A percentile compares a stretch with the other conserved stretches of the same genome.
phyloP scores from a whole-genome alignment of 1,284 basidiomycete species.

The Rhodofomes roseus region DNA sequence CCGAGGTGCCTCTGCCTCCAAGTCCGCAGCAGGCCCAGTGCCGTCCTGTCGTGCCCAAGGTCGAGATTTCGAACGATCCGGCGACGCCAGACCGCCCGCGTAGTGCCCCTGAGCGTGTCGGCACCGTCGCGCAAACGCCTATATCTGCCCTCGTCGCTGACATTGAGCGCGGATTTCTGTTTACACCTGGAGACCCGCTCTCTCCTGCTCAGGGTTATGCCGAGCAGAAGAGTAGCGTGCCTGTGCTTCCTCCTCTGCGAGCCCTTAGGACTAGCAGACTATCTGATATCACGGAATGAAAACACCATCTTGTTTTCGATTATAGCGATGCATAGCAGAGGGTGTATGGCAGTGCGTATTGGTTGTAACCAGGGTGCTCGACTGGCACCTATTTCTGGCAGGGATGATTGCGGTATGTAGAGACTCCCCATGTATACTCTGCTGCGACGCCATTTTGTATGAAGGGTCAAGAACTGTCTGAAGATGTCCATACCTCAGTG shows the following conservation, averaged over 20 bases:
- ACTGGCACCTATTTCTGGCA: no score
- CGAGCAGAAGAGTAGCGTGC: background rate
- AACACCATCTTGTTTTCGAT: background rate
- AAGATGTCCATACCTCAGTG: no score
- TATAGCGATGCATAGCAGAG: no score
- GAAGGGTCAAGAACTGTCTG: no score
- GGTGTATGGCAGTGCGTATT: background rate
- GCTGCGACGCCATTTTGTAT: no score
- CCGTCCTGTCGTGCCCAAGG: slow-evolving; percentile 21
- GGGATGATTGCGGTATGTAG: no score
- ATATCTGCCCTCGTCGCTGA: slow-evolving; percentile 66
- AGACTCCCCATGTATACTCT: no score
- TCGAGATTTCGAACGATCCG: slow-evolving; percentile 1
- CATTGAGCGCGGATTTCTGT: slow-evolving; percentile 66
- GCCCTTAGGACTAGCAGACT: background rate
- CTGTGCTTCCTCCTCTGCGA: background rate
- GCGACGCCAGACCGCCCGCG: slow-evolving; percentile 8
- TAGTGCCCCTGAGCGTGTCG: background rate
- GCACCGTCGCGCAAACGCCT: slow-evolving; percentile 43
- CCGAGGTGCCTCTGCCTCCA: slow-evolving; percentile 27
- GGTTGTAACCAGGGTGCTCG: no score
- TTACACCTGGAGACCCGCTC: slow-evolving; percentile 32
- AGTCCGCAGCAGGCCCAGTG: slow-evolving; percentile 27
- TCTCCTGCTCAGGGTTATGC: slow-evolving; percentile 5
- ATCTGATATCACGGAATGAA: slow-evolving; percentile 5